Conservation (phyloP, 208 protist species). For the Leishmania gerbilli region DNA sequence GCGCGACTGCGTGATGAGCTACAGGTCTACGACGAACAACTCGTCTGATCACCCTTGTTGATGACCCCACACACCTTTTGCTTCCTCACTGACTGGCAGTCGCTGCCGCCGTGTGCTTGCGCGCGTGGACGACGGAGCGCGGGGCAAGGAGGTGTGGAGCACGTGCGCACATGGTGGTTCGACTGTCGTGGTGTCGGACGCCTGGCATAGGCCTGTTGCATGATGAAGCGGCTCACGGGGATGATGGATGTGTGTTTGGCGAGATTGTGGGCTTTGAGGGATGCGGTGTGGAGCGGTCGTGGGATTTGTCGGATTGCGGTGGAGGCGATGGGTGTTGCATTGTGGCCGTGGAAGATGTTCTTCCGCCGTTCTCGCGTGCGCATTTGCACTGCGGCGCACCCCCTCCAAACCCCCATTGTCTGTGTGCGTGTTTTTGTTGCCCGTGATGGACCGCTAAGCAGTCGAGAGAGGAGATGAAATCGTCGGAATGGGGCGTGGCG, state of each 20-base stretch:
- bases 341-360: too few relatives aligned
- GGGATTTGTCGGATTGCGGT: too few relatives aligned
- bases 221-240: too few relatives aligned
- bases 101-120: constrained; percentile 2
- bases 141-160: not conserved
- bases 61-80: constrained; percentile 30
- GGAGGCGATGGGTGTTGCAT: too few relatives aligned
- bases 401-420: too few relatives aligned
- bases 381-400: not conserved
- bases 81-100: constrained; percentile 35
- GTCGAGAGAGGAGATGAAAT: too few relatives aligned
- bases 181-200: not conserved
- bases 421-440: too few relatives aligned
- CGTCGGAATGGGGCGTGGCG: too few relatives aligned
- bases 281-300: too few relatives aligned
- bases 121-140: not conserved
- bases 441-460: too few relatives aligned
- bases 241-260: too few relatives aligned
- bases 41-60: constrained; percentile 25
- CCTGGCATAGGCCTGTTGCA: not conserved
- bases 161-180: not conserved
- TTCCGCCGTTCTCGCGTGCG: not conserved
- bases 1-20: constrained; percentile 28
- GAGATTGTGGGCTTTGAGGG: too few relatives aligned
- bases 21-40: constrained; percentile 35